Evolutionary conservation across 805 yeast species (phyloP).

Genomic region (Lachancea lanzarotensis): DNA sequence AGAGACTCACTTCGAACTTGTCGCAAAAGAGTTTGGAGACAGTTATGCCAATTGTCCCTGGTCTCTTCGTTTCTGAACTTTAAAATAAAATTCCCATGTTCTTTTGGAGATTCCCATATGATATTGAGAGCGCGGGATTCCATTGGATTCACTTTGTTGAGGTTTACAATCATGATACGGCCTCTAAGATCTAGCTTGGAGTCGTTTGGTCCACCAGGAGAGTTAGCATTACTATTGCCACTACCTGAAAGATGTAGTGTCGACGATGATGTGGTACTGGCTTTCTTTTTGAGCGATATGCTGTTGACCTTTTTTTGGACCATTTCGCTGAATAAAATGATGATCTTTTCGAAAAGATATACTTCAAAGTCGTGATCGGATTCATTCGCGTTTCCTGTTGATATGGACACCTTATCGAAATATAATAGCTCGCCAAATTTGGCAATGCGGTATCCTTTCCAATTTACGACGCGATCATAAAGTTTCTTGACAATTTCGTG

Average conservation of each 20-base stretch:
- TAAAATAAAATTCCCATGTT: constrained; percentile 78
- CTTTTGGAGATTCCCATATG: constrained; percentile 81
- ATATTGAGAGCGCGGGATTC: constrained; percentile 56
- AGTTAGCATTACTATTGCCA: constrained; percentile 11
- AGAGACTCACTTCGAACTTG: constrained; percentile 31
- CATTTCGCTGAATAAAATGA: constrained; percentile 58
- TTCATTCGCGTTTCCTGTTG: constrained; percentile 42
- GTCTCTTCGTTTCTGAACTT: constrained; percentile 79
- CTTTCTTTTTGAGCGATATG: constrained; percentile 35
- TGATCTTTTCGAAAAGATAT: constrained; percentile 72
- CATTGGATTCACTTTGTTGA: constrained; percentile 40
- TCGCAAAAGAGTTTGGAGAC: constrained; percentile 41
- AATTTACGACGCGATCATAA: constrained; percentile 70
- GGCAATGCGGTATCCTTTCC: constrained; percentile 81
- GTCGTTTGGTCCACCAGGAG: constrained; percentile 15
- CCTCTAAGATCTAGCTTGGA: constrained; percentile 63
- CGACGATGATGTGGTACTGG: constrained; percentile 26
- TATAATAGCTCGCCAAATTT: constrained; percentile 81
- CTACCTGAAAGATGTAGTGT: constrained; percentile 9
- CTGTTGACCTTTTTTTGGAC: constrained; percentile 44
- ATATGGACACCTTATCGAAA: constrained; percentile 56
- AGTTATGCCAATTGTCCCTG: constrained; percentile 72
- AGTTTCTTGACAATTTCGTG: constrained; percentile 61
- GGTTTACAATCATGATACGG: constrained; percentile 69
- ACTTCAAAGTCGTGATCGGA: constrained; percentile 84